Conservation (phyloP, 2,329 filamentous ascomycete genomes). For the Nemania diffusa region DNA sequence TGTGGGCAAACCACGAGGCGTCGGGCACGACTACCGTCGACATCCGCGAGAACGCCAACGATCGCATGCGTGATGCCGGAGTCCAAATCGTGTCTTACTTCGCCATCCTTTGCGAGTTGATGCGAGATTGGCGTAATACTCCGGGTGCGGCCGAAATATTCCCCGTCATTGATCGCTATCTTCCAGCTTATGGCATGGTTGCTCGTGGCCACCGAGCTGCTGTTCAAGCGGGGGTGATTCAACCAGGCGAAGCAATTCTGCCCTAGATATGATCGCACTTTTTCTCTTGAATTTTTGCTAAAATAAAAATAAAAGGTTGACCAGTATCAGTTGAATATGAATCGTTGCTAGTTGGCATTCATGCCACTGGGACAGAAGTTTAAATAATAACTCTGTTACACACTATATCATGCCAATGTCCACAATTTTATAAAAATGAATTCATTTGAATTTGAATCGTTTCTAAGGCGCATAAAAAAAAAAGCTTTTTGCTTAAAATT, state of each 20-base stretch:
- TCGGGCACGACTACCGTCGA: slow-evolving; percentile 72
- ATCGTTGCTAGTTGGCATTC: no score
- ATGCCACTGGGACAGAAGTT: no score
- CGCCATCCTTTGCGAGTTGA: slow-evolving; percentile 72
- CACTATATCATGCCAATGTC: no score
- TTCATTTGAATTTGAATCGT: no score
- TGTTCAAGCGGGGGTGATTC: slow-evolving; percentile 67
- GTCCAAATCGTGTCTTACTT: slow-evolving; percentile 73
- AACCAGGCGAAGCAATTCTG: slow-evolving; percentile 62
- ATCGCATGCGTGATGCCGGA: slow-evolving; percentile 73
- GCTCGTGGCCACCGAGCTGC: slow-evolving; percentile 71
- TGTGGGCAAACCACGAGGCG: slow-evolving; percentile 78
- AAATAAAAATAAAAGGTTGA: no score
- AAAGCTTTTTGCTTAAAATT: no score
- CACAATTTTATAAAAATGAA: no score
- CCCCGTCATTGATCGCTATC: slow-evolving; percentile 72
- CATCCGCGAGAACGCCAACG: slow-evolving; percentile 71
- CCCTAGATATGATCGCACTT: slow-evolving; percentile 7
- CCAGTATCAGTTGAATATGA: no score
- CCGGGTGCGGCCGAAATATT: slow-evolving; percentile 66
- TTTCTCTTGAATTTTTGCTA: no score
- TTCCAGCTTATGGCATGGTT: slow-evolving; percentile 72
- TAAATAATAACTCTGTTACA: no score
- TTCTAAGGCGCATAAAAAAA: no score
- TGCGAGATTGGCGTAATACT: slow-evolving; percentile 74